Evolutionary conservation across 139 green algal species (phyloP).

Genomic region (Limnomonas spitsbergensis): DNA sequence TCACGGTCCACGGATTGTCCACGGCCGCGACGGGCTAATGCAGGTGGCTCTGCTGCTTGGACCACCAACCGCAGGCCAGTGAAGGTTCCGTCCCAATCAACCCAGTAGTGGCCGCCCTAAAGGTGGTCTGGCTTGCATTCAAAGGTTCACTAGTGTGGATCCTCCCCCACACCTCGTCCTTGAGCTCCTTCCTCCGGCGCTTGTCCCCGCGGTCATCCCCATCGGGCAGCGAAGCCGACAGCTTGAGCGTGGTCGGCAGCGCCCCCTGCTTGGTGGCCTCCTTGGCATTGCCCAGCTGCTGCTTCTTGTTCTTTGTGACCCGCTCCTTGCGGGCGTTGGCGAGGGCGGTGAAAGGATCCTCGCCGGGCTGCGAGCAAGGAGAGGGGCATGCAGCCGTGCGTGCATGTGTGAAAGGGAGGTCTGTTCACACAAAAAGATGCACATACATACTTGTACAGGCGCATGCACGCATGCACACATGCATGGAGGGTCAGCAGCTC

Average conservation of each 20-base stretch:
- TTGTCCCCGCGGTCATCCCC: slow-evolving; percentile 26
- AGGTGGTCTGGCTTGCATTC: no score
- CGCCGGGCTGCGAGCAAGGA: slow-evolving; percentile 53
- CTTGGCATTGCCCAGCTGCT: slow-evolving; percentile 80
- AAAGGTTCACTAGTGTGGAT: no score
- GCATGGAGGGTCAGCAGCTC: no score
- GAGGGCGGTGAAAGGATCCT: slow-evolving; percentile 85
- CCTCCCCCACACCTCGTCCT: slow-evolving; percentile 63
- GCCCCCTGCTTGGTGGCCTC: slow-evolving; percentile 44
- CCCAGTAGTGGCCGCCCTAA: no score
- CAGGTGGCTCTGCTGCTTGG: no score
- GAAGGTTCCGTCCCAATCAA: no score
- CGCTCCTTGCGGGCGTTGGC: slow-evolving; percentile 72
- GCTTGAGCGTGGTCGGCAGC: slow-evolving; percentile 71
- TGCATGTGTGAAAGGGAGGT: neutral
- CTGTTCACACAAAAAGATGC: no score
- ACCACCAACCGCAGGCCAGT: no score
- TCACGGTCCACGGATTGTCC: no score
- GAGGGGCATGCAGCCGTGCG: neutral
- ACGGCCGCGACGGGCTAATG: no score
- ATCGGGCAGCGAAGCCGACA: slow-evolving; percentile 66
- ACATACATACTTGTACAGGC: no score
- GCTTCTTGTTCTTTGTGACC: slow-evolving; percentile 65
- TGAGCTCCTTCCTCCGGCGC: slow-evolving; percentile 65
- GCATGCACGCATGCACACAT: no score